phyloP scores from a whole-genome alignment of 1,139 yeast species.

The Kodamaea arcana region DNA sequence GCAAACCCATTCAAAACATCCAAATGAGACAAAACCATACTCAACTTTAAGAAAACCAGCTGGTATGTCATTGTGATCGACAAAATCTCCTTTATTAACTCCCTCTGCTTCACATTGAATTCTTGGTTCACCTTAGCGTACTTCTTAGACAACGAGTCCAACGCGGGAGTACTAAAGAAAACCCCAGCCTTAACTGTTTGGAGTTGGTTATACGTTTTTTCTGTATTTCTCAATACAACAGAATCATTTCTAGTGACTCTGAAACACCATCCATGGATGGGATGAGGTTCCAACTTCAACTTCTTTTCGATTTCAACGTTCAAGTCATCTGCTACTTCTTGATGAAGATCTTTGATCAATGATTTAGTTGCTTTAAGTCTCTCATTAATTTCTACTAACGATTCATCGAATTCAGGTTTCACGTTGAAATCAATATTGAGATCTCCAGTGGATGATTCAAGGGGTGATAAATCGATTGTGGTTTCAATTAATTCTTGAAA shows the following conservation, averaged over 20 bases:
- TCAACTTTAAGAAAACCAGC: conserved; percentile 67
- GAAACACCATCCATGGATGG: conserved; percentile 89
- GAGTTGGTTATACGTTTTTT: conserved; percentile 63
- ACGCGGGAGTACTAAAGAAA: conserved; percentile 69
- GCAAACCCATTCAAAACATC: conserved; percentile 88
- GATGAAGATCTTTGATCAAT: conserved; percentile 58
- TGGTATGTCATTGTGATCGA: conserved; percentile 76
- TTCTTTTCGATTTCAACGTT: conserved; percentile 82
- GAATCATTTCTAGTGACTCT: conserved; percentile 90
- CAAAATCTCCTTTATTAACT: conserved; percentile 77
- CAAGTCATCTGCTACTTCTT: conserved; percentile 66
- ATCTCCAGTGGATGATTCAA: conserved; percentile 50
- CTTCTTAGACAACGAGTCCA: conserved; percentile 57
- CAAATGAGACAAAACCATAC: conserved; percentile 61
- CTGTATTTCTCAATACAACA: conserved; percentile 60
- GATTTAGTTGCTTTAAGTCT: conserved; percentile 53
- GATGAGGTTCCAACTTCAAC: conserved; percentile 82
- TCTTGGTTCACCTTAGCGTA: conserved; percentile 57
- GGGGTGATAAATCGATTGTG: conserved; percentile 80
- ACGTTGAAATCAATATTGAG: conserved; percentile 67
- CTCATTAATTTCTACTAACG: conserved; percentile 56
- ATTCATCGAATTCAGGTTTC: conserved; percentile 84
- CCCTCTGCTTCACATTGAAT: conserved; percentile 70
- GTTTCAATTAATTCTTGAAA: conserved; percentile 86
- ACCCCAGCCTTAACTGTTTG: conserved; percentile 95